phyloP scores from a whole-genome alignment of 257 asterid genomes.

The Sherardia arvensis region DNA sequence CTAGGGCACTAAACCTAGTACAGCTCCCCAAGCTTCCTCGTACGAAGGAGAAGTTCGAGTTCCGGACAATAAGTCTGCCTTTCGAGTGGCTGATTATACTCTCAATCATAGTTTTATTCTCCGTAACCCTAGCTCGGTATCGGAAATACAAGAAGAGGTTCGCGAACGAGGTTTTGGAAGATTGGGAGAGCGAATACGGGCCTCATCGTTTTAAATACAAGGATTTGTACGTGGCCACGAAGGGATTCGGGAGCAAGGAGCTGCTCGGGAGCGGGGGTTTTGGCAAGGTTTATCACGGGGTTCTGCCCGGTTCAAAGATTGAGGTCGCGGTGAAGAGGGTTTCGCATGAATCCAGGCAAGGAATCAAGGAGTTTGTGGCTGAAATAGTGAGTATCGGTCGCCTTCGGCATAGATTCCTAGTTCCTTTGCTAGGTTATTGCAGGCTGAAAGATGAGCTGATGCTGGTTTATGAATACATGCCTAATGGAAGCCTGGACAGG shows the following conservation, averaged over 20 bases:
- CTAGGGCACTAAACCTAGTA: conserved; percentile 30
- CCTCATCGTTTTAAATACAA: background rate
- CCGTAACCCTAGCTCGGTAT: background rate
- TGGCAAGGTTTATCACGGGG: conserved; percentile 49
- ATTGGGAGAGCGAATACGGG: conserved; percentile 1
- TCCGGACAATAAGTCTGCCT: background rate
- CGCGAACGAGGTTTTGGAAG: background rate
- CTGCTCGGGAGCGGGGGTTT: conserved; percentile 42
- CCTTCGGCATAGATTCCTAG: conserved; percentile 48
- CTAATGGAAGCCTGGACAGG: conserved; percentile 37
- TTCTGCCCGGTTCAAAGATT: conserved; percentile 22
- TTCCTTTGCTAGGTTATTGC: conserved; percentile 20
- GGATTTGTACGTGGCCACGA: background rate
- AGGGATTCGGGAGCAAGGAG: background rate
- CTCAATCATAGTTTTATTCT: background rate
- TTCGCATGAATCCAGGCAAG: conserved; percentile 55
- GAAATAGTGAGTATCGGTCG: conserved; percentile 21
- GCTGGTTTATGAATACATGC: background rate
- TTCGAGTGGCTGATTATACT: background rate
- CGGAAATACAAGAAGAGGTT: background rate
- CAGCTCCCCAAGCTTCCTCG: background rate
- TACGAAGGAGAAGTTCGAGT: background rate
- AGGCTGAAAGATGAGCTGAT: conserved; percentile 29
- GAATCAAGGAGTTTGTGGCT: conserved; percentile 11
- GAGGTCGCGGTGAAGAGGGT: conserved; percentile 49